Percentiles rank a stretch among this genome's conserved stretches.
These are phyloP conservation scores for Xylaria sp. DNA, from an alignment of 2,329 filamentous ascomycete genomes.

Conservation along the genomic window DNA sequence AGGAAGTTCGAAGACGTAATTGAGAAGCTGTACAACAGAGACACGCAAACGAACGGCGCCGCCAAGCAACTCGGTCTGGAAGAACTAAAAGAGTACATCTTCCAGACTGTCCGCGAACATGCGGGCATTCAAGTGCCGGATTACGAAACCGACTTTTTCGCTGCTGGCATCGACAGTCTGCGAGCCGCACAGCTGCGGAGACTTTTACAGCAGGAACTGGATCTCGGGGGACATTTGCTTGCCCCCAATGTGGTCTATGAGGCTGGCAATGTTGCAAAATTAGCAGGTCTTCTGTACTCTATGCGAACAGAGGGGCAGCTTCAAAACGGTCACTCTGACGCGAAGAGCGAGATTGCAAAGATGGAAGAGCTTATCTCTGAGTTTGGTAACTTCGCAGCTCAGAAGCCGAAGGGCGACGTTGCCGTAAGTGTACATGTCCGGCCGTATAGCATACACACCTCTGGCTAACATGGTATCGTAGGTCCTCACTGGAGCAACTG, in stretches of 20 bases:
- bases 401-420: conserved; percentile 35
- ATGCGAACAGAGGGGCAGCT: conserved; percentile 45
- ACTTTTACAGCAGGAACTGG: conserved; percentile 54
- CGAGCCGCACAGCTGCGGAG: conserved; percentile 59
- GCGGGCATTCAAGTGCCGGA: conserved; percentile 49
- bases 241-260: conserved; percentile 57
- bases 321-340: conserved; percentile 24
- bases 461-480: conserved; percentile 27
- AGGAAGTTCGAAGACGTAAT: conserved; percentile 49
- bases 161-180: conserved; percentile 58
- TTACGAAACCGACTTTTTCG: conserved; percentile 55
- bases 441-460: neutral
- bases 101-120: conserved; percentile 46
- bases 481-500: conserved; percentile 57
- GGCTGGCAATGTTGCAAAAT: conserved; percentile 51
- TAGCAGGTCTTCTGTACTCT: conserved; percentile 51
- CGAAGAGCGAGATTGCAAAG: conserved; percentile 50
- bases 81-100: conserved; percentile 51
- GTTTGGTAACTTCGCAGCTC: conserved; percentile 56
- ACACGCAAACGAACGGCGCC: conserved; percentile 19
- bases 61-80: conserved; percentile 40
- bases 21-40: conserved; percentile 49
- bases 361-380: conserved; percentile 56
- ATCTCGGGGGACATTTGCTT: conserved; percentile 49
- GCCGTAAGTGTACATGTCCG: conserved; percentile 40